Conservation (phyloP, 345 rosid genomes). For the Sapria himalayana region DNA sequence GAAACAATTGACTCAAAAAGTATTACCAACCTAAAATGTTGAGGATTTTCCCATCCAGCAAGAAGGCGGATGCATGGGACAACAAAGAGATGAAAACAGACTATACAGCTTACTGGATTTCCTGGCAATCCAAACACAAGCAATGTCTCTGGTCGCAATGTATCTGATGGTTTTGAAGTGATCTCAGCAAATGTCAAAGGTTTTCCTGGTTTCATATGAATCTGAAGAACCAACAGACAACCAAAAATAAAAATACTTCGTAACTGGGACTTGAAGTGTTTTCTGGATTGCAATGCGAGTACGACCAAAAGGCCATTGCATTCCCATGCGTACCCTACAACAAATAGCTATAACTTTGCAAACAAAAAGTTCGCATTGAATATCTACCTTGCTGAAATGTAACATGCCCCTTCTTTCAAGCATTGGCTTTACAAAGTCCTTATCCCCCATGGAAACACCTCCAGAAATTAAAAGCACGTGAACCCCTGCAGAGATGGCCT, state of each 20-base stretch:
- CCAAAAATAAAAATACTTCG: background rate
- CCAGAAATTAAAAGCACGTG: conserved; percentile 82
- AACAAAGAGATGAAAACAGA: conserved; percentile 75
- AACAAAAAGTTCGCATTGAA: too few species aligned
- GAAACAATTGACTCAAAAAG: too few species aligned
- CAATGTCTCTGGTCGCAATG: conserved; percentile 19
- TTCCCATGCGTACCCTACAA: too few species aligned
- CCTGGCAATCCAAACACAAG: conserved; percentile 97
- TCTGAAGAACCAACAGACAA: conserved; percentile 24
- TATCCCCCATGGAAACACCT: conserved; percentile 99
- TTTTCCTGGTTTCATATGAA: conserved; percentile 86
- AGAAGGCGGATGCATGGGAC: conserved; percentile 57
- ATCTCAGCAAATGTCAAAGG: conserved; percentile 84
- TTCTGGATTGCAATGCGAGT: too few species aligned
- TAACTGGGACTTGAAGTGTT: too few species aligned
- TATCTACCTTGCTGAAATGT: conserved; percentile 58
- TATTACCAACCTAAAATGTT: conserved; percentile 42
- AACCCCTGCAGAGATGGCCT: conserved; percentile 40
- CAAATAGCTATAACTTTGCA: too few species aligned
- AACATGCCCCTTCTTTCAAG: conserved; percentile 53
- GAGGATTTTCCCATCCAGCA: conserved; percentile 75
- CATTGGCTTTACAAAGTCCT: conserved; percentile 73
- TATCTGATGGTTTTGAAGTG: conserved; percentile 15
- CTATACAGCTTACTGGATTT: conserved; percentile 90
- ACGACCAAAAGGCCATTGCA: too few species aligned